A percentile compares a stretch with the other conserved stretches of the same genome.
phyloP scores from a whole-genome alignment of 2,329 filamentous ascomycete species.

The Penicillium palitans region DNA sequence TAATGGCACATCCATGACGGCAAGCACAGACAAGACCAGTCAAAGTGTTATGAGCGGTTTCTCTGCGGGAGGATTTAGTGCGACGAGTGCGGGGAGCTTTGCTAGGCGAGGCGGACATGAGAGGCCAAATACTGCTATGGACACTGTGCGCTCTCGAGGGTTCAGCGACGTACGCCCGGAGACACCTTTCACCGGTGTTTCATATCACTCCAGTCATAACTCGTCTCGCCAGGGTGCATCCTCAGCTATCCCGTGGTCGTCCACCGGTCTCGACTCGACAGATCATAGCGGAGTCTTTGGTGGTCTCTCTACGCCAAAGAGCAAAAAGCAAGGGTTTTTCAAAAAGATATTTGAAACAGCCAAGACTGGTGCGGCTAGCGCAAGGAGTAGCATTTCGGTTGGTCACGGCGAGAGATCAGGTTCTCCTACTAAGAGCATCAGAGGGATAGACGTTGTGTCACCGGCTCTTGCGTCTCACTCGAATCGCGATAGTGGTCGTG shows the following conservation, averaged over 20 bases:
- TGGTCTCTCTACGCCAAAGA: conserved; percentile 72
- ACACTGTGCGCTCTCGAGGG: conserved; percentile 41
- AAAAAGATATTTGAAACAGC: conserved; percentile 93
- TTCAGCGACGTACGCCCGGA: conserved; percentile 49
- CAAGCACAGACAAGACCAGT: conserved; percentile 74
- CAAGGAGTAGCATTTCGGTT: conserved; percentile 77
- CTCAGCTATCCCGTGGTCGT: conserved; percentile 64
- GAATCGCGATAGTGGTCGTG: conserved; percentile 58
- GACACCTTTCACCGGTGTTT: conserved; percentile 69
- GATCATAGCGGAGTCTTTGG: conserved; percentile 71
- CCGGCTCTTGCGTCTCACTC: conserved; percentile 37
- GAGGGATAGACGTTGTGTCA: conserved; percentile 48
- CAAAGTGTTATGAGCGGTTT: conserved; percentile 90
- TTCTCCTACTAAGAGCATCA: conserved; percentile 52
- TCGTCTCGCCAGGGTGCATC: conserved; percentile 58
- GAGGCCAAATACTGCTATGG: conserved; percentile 49
- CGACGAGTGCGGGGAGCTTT: conserved; percentile 91
- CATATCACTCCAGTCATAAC: conserved; percentile 86
- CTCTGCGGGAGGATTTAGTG: conserved; percentile 87
- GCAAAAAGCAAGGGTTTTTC: conserved; percentile 86
- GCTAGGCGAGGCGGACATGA: conserved; percentile 61
- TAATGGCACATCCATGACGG: conserved; percentile 62
- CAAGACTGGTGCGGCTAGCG: conserved; percentile 89
- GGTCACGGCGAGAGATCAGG: conserved; percentile 46
- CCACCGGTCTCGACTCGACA: conserved; percentile 49